Evolutionary conservation across 2,329 filamentous ascomycete genomes (phyloP).

Genomic region (Ceratocystis diversiconidia): DNA sequence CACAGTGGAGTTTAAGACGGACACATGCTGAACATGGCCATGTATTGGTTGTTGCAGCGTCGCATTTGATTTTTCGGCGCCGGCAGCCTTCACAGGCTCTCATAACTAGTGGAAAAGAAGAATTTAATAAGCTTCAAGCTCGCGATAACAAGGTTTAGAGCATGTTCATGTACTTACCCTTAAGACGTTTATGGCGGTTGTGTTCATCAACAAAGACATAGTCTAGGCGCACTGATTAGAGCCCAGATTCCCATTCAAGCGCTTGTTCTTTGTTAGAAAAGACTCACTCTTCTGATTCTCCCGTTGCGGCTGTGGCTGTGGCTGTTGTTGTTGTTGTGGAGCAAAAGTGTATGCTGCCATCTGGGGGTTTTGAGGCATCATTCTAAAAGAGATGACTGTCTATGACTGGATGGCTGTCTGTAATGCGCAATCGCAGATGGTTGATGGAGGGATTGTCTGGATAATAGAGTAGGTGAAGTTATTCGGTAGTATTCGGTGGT

Average conservation of each 20-base stretch:
- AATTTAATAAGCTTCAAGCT: not conserved
- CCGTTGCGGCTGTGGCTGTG: constrained; percentile 26
- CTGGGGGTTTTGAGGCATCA: constrained; percentile 52
- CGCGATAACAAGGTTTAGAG: not conserved
- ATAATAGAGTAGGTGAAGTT: not conserved
- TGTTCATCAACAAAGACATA: constrained; percentile 99
- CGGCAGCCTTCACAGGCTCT: constrained; percentile 91
- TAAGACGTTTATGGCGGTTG: constrained; percentile 91
- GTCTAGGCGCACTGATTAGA: constrained; percentile 41
- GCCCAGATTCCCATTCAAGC: not conserved
- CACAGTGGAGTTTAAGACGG: constrained; percentile 80
- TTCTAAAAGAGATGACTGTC: constrained; percentile 33
- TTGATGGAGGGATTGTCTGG: not conserved
- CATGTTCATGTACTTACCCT: constrained; percentile 44
- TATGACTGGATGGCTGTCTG: not conserved
- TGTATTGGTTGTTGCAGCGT: constrained; percentile 89
- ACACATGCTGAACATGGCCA: constrained; percentile 96
- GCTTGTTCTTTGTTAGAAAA: not conserved
- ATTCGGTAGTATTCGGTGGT: not conserved
- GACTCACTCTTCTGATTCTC: constrained; percentile 17
- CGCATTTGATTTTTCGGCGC: constrained; percentile 93
- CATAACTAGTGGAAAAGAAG: constrained; percentile 51
- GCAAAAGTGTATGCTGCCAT: constrained; percentile 68
- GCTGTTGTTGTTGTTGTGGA: constrained; percentile 36
- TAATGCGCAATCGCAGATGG: not conserved